Evolutionary conservation across 129 eudicot genomes (phyloP).

Genomic region (Apium graveolens): DNA sequence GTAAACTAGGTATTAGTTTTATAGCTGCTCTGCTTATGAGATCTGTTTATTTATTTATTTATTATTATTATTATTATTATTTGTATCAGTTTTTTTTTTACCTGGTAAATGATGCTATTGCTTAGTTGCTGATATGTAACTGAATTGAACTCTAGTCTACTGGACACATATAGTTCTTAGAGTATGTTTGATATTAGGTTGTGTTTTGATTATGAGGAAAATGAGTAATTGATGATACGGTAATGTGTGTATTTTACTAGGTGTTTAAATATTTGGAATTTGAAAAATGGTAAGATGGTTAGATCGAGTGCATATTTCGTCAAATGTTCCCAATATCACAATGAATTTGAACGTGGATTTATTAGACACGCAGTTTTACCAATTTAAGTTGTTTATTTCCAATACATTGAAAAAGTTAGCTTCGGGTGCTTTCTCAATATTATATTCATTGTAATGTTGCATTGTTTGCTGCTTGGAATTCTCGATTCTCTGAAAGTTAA

Average conservation of each 20-base stretch:
- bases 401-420: background rate
- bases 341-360: background rate
- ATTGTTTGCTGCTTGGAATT: background rate
- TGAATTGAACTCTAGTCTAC: background rate
- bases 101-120: background rate
- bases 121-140: background rate
- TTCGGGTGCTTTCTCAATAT: background rate
- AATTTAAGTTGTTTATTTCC: background rate
- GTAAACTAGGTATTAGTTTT: background rate
- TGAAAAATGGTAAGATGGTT: background rate
- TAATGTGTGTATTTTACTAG: background rate
- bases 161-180: constrained; percentile 1
- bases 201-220: background rate
- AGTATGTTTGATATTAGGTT: too few species aligned
- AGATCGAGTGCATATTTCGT: background rate
- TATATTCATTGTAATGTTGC: background rate
- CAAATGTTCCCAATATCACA: background rate
- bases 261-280: background rate
- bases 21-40: background rate
- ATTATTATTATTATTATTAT: too few species aligned
- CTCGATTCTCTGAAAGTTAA: background rate
- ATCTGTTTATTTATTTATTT: background rate
- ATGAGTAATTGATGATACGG: background rate
- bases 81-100: background rate
- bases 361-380: background rate